These are phyloP conservation scores for Tetrahymena thermophila DNA, from an alignment of 73 alveolate species.

Conservation along the genomic window DNA sequence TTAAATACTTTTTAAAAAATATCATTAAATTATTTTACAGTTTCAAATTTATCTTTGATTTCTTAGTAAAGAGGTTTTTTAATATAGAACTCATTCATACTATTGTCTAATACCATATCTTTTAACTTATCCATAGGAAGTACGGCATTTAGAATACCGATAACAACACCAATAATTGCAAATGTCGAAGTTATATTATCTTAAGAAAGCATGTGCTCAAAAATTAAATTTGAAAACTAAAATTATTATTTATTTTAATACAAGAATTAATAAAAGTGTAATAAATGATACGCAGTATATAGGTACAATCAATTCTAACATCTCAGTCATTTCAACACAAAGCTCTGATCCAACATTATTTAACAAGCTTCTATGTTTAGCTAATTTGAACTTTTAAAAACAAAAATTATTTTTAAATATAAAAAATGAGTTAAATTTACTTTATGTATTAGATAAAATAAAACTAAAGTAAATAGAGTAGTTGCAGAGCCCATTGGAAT, in stretches of 20 bases:
- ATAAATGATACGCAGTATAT: neutral
- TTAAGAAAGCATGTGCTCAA: neutral
- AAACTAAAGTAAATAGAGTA: neutral
- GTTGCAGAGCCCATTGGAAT: neutral
- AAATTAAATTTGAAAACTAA: neutral
- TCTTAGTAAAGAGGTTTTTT: neutral
- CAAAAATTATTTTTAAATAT: neutral
- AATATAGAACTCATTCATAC: neutral
- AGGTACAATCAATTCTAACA: neutral
- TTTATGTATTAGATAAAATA: neutral
- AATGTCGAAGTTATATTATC: neutral
- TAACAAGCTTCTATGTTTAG: neutral
- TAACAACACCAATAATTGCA: neutral
- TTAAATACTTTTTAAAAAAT: neutral
- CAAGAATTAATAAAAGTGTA: neutral
- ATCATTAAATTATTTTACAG: neutral
- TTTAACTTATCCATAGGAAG: neutral
- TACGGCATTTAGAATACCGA: neutral
- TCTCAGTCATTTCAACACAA: neutral
- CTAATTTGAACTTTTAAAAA: neutral
- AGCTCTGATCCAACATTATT: neutral
- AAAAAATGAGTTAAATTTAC: neutral
- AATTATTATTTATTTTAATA: neutral
- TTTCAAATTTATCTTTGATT: neutral
- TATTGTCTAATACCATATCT: neutral